Percentiles rank a stretch among this genome's conserved stretches.
Conservation (phyloP, 495 filamentous ascomycete species). For the Trypethelium eluteriae region DNA sequence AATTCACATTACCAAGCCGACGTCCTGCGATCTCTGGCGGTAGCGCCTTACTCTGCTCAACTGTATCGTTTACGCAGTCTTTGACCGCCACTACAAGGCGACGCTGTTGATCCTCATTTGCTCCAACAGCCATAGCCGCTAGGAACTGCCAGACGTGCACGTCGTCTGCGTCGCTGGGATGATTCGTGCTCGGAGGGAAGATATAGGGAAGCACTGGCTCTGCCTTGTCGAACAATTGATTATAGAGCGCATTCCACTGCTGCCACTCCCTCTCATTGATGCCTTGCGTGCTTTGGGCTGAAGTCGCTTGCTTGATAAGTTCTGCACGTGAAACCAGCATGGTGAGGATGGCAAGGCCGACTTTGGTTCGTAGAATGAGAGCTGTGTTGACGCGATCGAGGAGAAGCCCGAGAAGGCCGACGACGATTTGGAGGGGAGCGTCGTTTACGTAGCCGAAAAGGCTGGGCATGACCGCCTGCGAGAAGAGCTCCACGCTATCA, state of each 20-base stretch:
- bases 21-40: constrained; percentile 74
- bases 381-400: constrained; percentile 67
- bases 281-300: constrained; percentile 31
- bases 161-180: constrained; percentile 46
- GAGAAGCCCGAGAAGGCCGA: constrained; percentile 77
- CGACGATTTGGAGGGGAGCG: constrained; percentile 79
- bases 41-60: constrained; percentile 75
- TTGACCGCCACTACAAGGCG: constrained; percentile 90
- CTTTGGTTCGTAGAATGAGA: constrained; percentile 67
- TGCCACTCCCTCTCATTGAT: constrained; percentile 66
- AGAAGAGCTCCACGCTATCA: constrained; percentile 89
- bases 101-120: constrained; percentile 88
- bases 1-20: constrained; percentile 82
- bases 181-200: constrained; percentile 76
- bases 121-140: constrained; percentile 85
- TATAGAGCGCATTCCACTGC: constrained; percentile 69
- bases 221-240: constrained; percentile 74
- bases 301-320: constrained; percentile 68
- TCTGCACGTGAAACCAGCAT: constrained; percentile 93
- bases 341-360: constrained; percentile 82
- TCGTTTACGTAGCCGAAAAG: constrained; percentile 84
- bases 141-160: constrained; percentile 98
- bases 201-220: constrained; percentile 74
- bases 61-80: constrained; percentile 96
- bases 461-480: constrained; percentile 75